Percentiles rank a stretch among this genome's conserved stretches.
These are phyloP conservation scores for Calonectria pteridis DNA, from an alignment of 2,329 filamentous ascomycete genomes.

Conservation along the genomic window DNA sequence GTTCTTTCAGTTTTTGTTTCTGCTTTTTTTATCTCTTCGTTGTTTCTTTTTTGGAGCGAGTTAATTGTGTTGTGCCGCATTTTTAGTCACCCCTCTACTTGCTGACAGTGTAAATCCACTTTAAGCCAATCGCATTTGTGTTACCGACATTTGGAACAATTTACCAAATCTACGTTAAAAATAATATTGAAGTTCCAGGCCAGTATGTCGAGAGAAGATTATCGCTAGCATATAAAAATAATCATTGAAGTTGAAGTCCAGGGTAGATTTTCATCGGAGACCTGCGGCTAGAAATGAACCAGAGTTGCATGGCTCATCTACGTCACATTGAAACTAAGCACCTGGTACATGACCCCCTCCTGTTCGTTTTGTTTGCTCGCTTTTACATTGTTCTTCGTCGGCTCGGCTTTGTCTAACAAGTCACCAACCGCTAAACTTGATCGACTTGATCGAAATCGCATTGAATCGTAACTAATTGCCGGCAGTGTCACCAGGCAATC, in stretches of 20 bases:
- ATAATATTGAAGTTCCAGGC: no score
- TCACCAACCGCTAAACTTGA: not conserved
- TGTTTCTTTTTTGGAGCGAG: not conserved
- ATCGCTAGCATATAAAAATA: not conserved
- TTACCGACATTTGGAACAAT: not conserved
- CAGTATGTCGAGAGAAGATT: not conserved
- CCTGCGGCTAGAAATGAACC: not conserved
- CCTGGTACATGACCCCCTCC: not conserved
- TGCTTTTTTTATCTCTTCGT: not conserved
- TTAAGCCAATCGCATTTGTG: not conserved
- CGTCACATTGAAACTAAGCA: not conserved
- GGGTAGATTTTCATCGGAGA: not conserved
- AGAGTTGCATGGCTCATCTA: not conserved
- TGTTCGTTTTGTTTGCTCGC: not conserved
- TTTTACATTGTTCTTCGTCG: not conserved
- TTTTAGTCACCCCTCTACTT: not conserved
- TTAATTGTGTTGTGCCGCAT: not conserved
- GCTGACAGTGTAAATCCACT: not conserved
- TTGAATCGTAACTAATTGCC: conserved; percentile 31
- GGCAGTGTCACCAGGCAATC: conserved; percentile 30
- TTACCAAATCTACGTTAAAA: no score
- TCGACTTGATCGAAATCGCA: conserved; percentile 15
- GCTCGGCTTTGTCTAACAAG: not conserved
- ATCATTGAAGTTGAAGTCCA: not conserved
- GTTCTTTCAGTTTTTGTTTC: not conserved